These are phyloP conservation scores for Nicotiana noctiflora DNA, from an alignment of 257 asterid species.

Conservation along the genomic window DNA sequence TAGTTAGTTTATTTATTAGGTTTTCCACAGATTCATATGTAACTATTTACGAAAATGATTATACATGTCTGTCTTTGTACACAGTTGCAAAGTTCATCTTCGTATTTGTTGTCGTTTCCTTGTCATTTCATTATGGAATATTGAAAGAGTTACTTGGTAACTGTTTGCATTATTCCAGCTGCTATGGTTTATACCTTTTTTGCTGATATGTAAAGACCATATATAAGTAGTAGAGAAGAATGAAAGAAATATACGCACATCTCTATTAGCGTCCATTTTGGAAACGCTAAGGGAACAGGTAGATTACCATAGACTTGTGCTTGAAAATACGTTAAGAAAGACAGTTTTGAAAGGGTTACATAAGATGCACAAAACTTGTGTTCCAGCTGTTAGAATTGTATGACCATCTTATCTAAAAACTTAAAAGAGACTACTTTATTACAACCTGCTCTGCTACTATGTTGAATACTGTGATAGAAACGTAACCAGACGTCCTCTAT, in stretches of 20 bases:
- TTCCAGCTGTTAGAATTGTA: neutral
- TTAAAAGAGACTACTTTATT: neutral
- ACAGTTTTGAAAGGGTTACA: neutral
- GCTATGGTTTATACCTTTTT: neutral
- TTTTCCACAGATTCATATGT: conserved; percentile 8
- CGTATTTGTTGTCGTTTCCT: neutral
- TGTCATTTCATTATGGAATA: neutral
- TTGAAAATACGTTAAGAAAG: neutral
- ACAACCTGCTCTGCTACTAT: neutral
- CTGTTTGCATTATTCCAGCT: neutral
- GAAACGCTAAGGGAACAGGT: neutral
- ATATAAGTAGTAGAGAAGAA: neutral
- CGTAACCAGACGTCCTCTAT: neutral
- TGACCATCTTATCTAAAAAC: neutral
- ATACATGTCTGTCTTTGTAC: neutral
- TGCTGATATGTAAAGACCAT: neutral
- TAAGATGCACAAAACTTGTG: neutral
- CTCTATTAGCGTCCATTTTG: neutral
- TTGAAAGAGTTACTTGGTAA: neutral
- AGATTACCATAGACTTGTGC: neutral
- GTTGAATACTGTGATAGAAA: neutral
- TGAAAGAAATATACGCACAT: neutral
- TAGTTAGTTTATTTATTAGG: neutral
- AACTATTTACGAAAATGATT: neutral
- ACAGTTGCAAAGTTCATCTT: neutral